Evolutionary conservation across 2,329 filamentous ascomycete genomes (phyloP).

Genomic region (Apiospora kogelbergensis): DNA sequence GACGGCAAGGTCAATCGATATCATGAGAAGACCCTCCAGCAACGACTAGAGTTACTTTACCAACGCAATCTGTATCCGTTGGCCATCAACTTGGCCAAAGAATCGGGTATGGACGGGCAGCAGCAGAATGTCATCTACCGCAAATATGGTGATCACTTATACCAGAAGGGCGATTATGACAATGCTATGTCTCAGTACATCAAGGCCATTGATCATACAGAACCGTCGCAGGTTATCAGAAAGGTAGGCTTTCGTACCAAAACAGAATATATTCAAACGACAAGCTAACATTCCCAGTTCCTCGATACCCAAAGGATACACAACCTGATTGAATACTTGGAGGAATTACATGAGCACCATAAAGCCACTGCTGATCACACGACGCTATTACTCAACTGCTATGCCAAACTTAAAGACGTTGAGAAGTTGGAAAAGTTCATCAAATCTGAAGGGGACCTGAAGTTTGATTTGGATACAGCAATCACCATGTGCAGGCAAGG

Average conservation of each 20-base stretch:
- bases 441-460: conserved; percentile 89
- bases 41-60: conserved; percentile 90
- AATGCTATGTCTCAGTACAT: conserved; percentile 99
- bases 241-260: conserved; percentile 57
- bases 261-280: not conserved
- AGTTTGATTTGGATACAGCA: conserved; percentile 95
- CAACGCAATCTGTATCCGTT: conserved; percentile 89
- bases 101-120: conserved; percentile 73
- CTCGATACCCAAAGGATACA: conserved; percentile 96
- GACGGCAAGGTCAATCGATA: conserved; percentile 92
- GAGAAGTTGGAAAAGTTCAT: conserved; percentile 96
- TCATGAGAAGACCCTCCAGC: conserved; percentile 85
- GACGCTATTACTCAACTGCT: conserved; percentile 91
- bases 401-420: conserved; percentile 96
- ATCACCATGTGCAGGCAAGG: conserved; percentile 98
- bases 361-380: conserved; percentile 95
- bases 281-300: conserved; percentile 57
- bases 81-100: conserved; percentile 90
- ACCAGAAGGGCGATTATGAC: conserved; percentile 94
- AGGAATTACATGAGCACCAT: conserved; percentile 92
- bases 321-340: conserved; percentile 94
- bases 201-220: conserved; percentile 91
- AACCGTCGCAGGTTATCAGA: conserved; percentile 92
- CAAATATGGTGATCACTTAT: conserved; percentile 90
- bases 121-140: conserved; percentile 92